These are phyloP conservation scores for Zymoseptoria pseudotritici DNA, from an alignment of 2,329 filamentous ascomycete genomes.

Conservation along the genomic window DNA sequence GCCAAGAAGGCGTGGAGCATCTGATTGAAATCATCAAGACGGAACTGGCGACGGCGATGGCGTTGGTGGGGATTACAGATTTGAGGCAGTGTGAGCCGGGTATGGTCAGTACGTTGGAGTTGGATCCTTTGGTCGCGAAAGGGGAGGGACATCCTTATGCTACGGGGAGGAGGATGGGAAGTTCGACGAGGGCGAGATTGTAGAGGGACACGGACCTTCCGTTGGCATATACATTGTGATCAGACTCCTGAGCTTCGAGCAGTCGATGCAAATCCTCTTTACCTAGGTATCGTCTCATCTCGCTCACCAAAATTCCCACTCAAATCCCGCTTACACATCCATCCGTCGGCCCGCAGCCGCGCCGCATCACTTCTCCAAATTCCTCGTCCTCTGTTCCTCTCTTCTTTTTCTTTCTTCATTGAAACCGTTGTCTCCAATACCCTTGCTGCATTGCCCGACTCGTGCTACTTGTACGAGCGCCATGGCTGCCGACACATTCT, in stretches of 20 bases:
- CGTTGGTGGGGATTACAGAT: constrained; percentile 54
- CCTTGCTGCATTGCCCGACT: neutral
- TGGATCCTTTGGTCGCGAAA: constrained; percentile 43
- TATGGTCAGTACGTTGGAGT: constrained; percentile 46
- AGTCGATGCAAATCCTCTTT: too few relatives aligned
- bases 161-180: constrained; percentile 13
- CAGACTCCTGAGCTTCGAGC: too few relatives aligned
- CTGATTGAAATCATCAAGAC: constrained; percentile 37
- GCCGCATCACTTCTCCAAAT: neutral
- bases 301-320: neutral
- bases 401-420: neutral
- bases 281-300: too few relatives aligned
- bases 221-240: neutral
- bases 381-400: neutral
- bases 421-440: neutral
- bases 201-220: neutral
- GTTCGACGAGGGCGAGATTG: constrained; percentile 3
- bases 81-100: constrained; percentile 54
- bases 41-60: constrained; percentile 59
- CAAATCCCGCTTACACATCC: neutral
- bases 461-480: neutral
- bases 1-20: constrained; percentile 45
- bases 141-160: constrained; percentile 21
- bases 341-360: too few relatives aligned
- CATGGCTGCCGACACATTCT: neutral